Evolutionary conservation across 306 rosid genomes (phyloP), one percentile per base, ranked within the genome.

Genomic region (Trifolium fragiferum): DNA sequence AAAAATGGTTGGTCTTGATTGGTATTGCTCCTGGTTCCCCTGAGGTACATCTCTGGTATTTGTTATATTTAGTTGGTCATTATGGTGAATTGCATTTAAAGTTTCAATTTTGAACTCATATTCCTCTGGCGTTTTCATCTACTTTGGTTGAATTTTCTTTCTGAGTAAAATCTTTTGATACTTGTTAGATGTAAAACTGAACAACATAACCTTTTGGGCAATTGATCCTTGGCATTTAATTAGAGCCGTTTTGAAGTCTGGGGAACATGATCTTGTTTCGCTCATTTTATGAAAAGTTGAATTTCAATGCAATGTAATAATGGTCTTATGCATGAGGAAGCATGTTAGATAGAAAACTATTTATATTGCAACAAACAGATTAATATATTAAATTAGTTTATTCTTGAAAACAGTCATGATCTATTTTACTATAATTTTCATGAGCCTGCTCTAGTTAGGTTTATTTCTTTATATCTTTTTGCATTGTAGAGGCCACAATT

Each of bases 1-100:
- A 95, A 79, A 95, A 95, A 85, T 95, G 99, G 99, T 73, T 95
- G 97, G 99, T 95, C 76, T 85, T 95, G 91, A 87, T 92, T 81
- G 99, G 99, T 72, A 95, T 95, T 81, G 97, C 99, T 51, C 99
- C 99, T 74, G 99, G 99, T 82, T 87, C 98, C 46, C 92, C 97
- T 25, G 99, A 95, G 99, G 99, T 90, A 80, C 73, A 76, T 77
- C 69, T 35, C 78, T 66, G 15, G 41, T 78, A 58, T 67, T 60
- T 75, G 61, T 70, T 70, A 57, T 59, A 64, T 11, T 21, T 21
- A 44, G 19, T 69, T 77, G 73, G 75, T 21, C 43, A 27, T 46
- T 55, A 18, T 55, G 74, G 72, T 76, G 58, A 76, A 44, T 35
- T 65, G 4, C 41, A 62, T 66, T 59, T 71, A 40, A 60, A 70